phyloP scores from a whole-genome alignment of 306 rosid genomes.

The Astragalus glycyphyllos region DNA sequence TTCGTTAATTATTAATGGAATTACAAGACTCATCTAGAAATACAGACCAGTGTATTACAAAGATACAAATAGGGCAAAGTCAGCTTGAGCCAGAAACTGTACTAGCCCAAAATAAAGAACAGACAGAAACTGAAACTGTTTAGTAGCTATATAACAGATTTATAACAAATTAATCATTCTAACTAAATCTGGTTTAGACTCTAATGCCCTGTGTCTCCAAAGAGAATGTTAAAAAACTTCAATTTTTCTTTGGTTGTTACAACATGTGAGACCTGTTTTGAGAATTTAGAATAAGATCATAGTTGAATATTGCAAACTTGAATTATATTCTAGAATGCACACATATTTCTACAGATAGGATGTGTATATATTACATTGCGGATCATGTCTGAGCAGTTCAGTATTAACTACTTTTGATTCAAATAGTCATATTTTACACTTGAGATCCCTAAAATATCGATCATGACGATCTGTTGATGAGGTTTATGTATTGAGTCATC shows the following conservation, averaged over 20 bases:
- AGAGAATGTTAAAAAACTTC: not conserved
- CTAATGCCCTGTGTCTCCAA: no score
- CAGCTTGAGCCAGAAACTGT: no score
- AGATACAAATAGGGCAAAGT: no score
- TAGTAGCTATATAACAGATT: no score
- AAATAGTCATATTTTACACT: not conserved
- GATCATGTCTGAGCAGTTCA: conserved; percentile 5
- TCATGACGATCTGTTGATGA: not conserved
- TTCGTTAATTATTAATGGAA: no score
- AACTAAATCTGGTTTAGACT: no score
- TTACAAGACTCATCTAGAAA: no score
- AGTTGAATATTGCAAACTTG: not conserved
- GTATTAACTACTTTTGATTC: not conserved
- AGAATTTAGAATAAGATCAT: not conserved
- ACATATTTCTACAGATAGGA: not conserved
- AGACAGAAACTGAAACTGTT: no score
- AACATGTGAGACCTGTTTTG: not conserved
- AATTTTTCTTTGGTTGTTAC: not conserved
- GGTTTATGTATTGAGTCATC: not conserved
- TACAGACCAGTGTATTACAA: no score
- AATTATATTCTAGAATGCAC: not conserved
- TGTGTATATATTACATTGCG: not conserved
- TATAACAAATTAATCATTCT: no score
- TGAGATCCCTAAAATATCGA: not conserved
- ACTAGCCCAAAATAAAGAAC: no score